A percentile compares a stretch with the other conserved stretches of the same genome.
Evolutionary conservation across 2,329 filamentous ascomycete genomes (phyloP).

Genomic region (Tolypocladium guangdongense): DNA sequence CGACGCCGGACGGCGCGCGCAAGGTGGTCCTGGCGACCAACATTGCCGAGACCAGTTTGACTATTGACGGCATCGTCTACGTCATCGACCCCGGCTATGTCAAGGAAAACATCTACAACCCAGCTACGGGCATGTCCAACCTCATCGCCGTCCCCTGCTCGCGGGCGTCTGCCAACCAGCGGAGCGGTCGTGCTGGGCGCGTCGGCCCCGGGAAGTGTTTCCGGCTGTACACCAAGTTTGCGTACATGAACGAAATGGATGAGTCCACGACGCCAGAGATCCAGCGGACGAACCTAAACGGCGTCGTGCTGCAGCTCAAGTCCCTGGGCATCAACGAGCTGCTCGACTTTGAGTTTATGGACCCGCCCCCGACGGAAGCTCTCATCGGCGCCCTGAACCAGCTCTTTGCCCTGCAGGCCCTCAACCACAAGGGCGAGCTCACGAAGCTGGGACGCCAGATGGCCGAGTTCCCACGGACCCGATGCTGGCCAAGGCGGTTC

Average conservation of each 20-base stretch:
- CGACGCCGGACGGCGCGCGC: slow-evolving; percentile 70
- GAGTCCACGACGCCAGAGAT: slow-evolving; percentile 90
- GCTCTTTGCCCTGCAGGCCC: slow-evolving; percentile 78
- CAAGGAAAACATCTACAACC: slow-evolving; percentile 91
- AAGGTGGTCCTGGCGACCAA: slow-evolving; percentile 95
- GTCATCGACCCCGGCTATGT: slow-evolving; percentile 94
- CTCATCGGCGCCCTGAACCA: slow-evolving; percentile 83
- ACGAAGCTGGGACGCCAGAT: slow-evolving; percentile 89
- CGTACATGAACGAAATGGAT: slow-evolving; percentile 90
- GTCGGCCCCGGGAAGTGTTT: slow-evolving; percentile 90
- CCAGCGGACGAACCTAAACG: slow-evolving; percentile 76
- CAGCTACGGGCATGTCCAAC: slow-evolving; percentile 84
- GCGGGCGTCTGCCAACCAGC: slow-evolving; percentile 82
- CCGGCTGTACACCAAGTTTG: slow-evolving; percentile 84
- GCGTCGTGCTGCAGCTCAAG: slow-evolving; percentile 76
- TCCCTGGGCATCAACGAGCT: slow-evolving; percentile 86
- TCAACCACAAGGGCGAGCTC: slow-evolving; percentile 80
- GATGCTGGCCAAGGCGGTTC: slow-evolving; percentile 79
- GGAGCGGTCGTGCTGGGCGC: slow-evolving; percentile 84
- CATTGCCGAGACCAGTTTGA: slow-evolving; percentile 91
- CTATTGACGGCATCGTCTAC: slow-evolving; percentile 91
- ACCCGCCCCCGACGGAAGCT: slow-evolving; percentile 80
- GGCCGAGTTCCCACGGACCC: slow-evolving; percentile 88
- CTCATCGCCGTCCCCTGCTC: slow-evolving; percentile 86
- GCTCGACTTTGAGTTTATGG: slow-evolving; percentile 92